Conservation (phyloP, 2,329 filamentous ascomycete species). For the Dactylellina leptospora region DNA sequence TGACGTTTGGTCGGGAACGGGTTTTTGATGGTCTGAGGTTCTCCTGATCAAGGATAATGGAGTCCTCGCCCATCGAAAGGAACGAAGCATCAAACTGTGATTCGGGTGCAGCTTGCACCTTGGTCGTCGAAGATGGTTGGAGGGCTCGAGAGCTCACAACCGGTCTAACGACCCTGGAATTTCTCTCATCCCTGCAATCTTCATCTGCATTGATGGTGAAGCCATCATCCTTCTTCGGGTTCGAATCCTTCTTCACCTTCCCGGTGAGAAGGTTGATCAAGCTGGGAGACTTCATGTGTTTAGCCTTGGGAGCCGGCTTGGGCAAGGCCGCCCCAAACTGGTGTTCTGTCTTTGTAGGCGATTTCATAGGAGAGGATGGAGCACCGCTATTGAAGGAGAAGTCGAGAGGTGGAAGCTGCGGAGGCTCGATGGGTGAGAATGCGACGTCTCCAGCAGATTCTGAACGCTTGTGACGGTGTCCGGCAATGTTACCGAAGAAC, state of each 20-base stretch:
- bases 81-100: conserved; percentile 15
- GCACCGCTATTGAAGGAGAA: conserved; percentile 19
- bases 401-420: conserved; percentile 42
- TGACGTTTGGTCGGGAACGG: conserved; percentile 9
- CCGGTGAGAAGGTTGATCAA: conserved; percentile 36
- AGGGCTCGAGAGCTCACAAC: not conserved
- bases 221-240: conserved; percentile 24
- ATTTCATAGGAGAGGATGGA: conserved; percentile 14
- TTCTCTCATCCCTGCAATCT: conserved; percentile 17
- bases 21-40: conserved; percentile 15
- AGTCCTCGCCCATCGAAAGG: conserved; percentile 20
- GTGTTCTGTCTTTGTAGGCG: conserved; percentile 14
- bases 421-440: conserved; percentile 17
- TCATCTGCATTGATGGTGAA: conserved; percentile 49
- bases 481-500: no score
- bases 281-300: conserved; percentile 33
- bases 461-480: conserved; percentile 35
- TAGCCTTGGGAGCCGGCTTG: conserved; percentile 12
- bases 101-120: conserved; percentile 9
- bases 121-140: conserved; percentile 14
- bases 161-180: not conserved
- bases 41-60: conserved; percentile 18
- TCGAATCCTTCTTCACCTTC: conserved; percentile 36
- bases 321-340: conserved; percentile 26
- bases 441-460: conserved; percentile 16